Evolutionary conservation across 2,329 filamentous ascomycete species (phyloP).

Genomic region (Bimuria novae-zelandiae): DNA sequence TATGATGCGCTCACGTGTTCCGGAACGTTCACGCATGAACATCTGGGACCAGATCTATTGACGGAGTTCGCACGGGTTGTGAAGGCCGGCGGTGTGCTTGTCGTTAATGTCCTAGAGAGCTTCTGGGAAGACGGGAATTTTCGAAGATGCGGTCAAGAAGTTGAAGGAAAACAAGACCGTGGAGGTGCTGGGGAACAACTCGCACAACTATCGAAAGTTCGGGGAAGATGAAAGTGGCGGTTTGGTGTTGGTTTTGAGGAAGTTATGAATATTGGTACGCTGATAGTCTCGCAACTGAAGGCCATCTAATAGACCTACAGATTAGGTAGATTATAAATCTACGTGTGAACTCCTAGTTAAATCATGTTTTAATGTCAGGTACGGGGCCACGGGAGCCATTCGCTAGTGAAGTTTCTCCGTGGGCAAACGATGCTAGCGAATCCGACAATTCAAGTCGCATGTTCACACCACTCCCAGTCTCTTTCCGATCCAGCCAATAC

Average conservation of each 20-base stretch:
- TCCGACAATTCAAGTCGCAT: not conserved
- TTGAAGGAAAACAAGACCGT: slow-evolving; percentile 42
- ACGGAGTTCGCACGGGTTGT: slow-evolving; percentile 57
- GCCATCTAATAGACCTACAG: too few relatives aligned
- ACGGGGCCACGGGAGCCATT: too few relatives aligned
- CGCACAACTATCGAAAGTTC: slow-evolving; percentile 37
- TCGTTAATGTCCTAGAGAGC: slow-evolving; percentile 57
- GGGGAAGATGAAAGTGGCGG: slow-evolving; percentile 22
- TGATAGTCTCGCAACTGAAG: too few relatives aligned
- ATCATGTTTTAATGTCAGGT: too few relatives aligned
- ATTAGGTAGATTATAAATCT: too few relatives aligned
- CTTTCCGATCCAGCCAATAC: slow-evolving; percentile 3
- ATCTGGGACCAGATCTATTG: slow-evolving; percentile 57
- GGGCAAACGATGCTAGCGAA: not conserved
- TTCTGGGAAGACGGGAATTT: slow-evolving; percentile 58
- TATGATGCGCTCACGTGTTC: slow-evolving; percentile 60
- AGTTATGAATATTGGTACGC: not conserved
- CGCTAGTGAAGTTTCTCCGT: too few relatives aligned
- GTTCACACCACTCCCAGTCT: not conserved
- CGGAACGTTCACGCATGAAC: slow-evolving; percentile 61
- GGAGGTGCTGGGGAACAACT: slow-evolving; percentile 41
- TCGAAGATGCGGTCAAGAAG: slow-evolving; percentile 51
- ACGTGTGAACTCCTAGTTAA: too few relatives aligned
- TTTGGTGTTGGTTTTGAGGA: slow-evolving; percentile 20
- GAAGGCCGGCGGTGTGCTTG: slow-evolving; percentile 54